Base-by-base conservation (phyloP, 805 yeast genomes). In the Zygosaccharomyces pseudorouxii region DNA sequence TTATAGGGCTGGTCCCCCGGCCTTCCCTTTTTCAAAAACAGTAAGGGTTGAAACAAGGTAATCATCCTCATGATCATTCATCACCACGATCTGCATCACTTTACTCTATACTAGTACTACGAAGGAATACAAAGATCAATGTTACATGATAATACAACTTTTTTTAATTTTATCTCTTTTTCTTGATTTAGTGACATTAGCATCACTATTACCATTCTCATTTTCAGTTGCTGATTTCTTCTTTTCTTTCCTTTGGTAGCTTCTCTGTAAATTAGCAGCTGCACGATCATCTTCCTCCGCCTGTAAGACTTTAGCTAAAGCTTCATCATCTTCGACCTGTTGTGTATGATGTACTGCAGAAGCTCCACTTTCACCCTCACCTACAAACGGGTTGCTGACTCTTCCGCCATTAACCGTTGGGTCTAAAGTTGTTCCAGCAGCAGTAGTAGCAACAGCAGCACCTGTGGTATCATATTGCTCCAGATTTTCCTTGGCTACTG, bases 201-300 rank as follows among this genome's bases (percentile, higher is more conserved):
- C 41, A 16, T 42, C 45, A 20, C 37, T 39, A 5, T 38, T 45
- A 23, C 38, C 19, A 9, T 9, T 30, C 16, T 39, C 45, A 25
- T 35, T 16, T 10, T 43, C 18, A 20, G 23, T 10, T 8, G 12
- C 35, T 4, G 44, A 8, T 19, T 41, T 41, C 44, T 22, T 41
- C 14, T 19, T 43, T 20, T 37, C 42, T 20, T 42, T 40, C 35
- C 50, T 53, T 33, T 47, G 47, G 42, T 64, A 72, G 11, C 60
- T 60, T 37, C 67, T 58, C 56, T 78, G 80, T 44, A 78, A 57
- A 14, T 63, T 63, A 46, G 68, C 64, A 1, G 84, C 85, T 42
- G 72, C 73, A 40, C 63, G 70, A 29, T 69, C 69, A 56, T 81
- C 86, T 54, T 81, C 86, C 51, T 80, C 75, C 55, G 75, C 79